Evolutionary conservation across 2,329 filamentous ascomycete genomes (phyloP).

Genomic region (Penicillium sp.): DNA sequence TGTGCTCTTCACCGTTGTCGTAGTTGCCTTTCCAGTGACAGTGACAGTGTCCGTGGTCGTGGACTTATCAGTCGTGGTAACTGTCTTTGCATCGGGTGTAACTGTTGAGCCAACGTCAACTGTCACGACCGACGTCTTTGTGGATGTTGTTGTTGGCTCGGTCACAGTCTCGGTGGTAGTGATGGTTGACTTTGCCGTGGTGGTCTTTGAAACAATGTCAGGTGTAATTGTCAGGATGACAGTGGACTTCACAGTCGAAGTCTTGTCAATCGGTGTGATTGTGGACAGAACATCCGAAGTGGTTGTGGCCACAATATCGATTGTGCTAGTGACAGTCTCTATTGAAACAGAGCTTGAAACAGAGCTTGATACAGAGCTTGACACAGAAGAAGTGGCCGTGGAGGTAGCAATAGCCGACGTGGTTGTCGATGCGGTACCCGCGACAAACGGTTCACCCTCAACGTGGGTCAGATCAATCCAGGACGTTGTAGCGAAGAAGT

Average conservation of each 20-base stretch:
- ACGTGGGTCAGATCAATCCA: slow-evolving; percentile 48
- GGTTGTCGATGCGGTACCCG: slow-evolving; percentile 26
- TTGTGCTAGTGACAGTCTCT: background rate
- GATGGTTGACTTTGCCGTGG: slow-evolving; percentile 25
- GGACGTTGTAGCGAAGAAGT: slow-evolving; percentile 42
- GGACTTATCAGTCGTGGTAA: slow-evolving; percentile 1
- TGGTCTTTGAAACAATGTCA: slow-evolving; percentile 4
- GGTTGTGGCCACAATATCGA: slow-evolving; percentile 19
- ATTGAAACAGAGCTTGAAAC: slow-evolving; percentile 13
- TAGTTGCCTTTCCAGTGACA: slow-evolving; percentile 18
- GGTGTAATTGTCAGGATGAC: slow-evolving; percentile 5
- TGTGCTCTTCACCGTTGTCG: slow-evolving; percentile 13
- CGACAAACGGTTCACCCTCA: slow-evolving; percentile 38
- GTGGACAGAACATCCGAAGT: slow-evolving; percentile 21
- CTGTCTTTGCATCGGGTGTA: slow-evolving; percentile 29
- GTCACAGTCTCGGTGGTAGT: slow-evolving; percentile 24
- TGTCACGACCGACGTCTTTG: slow-evolving; percentile 25
- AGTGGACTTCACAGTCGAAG: slow-evolving; percentile 8
- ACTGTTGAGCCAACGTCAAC: slow-evolving; percentile 35
- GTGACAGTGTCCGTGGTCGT: slow-evolving; percentile 10
- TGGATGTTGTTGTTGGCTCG: slow-evolving; percentile 27
- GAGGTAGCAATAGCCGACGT: background rate
- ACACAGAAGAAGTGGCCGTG: background rate
- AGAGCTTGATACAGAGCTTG: background rate
- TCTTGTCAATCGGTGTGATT: slow-evolving; percentile 7